Evolutionary conservation across 1,139 yeast species (phyloP), one percentile per base, ranked within the genome.

Genomic region (Saccharomyces hybrid): DNA sequence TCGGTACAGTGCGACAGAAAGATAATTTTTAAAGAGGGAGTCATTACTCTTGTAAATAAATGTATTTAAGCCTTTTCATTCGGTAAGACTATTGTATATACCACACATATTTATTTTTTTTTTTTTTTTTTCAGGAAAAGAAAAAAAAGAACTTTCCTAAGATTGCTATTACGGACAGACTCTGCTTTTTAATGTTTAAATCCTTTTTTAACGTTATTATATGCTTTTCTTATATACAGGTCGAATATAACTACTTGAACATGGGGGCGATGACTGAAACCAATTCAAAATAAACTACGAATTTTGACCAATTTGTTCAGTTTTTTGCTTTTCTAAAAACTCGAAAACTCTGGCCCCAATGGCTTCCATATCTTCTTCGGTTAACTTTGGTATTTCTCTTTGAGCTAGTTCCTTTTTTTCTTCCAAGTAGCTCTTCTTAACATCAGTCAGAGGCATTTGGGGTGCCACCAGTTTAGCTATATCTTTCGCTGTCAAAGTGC

Each of bases 391-490:
- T 61, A 75, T 75, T 50, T 74, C 75, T 58, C 77, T 75, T 54
- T 73, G 69, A 49, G 82, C 80, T 66, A 78, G 68, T 54, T 72
- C 71, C 48, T 76, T 75, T 65, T 80, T 77, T 71, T 84, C 86
- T 1, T 59, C 62, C 31, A 68, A 56, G 58, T 62, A 82, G 8
- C 82, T 81, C 73, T 78, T 78, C 74, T 83, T 86, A 50, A 78
- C 79, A 50, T 77, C 80, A n/a, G 84, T 75, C 59, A 82, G 71
- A 49, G 96, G 97, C 96, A 88, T 88, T 57, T 76, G 73, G 47
- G 96, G 96, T 31, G 85, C 81, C 38, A 79, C 78, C 62, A 86
- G 74, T 62, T 77, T 79, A 61, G 81, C 79, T 52, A 86, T 79
- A 64, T 88, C 91, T 52, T 78, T 73, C 57, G 78, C 83, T 27